Percentiles rank a stretch among this genome's conserved stretches.
Evolutionary conservation across 2,329 filamentous ascomycete species (phyloP).

Genomic region (Trichoderma gracile): DNA sequence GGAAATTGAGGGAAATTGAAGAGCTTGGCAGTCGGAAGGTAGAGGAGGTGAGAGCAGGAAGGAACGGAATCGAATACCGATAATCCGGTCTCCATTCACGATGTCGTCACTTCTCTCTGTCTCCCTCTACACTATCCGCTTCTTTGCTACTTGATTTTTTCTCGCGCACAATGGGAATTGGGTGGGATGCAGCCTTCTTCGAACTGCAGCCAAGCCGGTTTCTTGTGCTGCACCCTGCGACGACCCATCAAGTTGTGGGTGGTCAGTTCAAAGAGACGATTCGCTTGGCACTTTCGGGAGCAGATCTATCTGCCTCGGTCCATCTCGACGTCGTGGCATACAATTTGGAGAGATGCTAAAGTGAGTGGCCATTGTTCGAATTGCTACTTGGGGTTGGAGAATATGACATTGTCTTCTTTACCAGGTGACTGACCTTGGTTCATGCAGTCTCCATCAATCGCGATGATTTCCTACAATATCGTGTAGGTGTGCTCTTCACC

Average conservation of each 20-base stretch:
- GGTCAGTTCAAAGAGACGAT: background rate
- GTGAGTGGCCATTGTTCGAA: too few relatives aligned
- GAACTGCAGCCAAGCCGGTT: too few relatives aligned
- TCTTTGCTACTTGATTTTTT: background rate
- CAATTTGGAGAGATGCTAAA: too few relatives aligned
- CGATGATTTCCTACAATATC: too few relatives aligned
- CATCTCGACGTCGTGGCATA: background rate
- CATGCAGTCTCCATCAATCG: too few relatives aligned
- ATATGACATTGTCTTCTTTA: too few relatives aligned
- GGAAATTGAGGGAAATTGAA: background rate
- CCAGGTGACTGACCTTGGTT: too few relatives aligned
- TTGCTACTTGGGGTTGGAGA: too few relatives aligned
- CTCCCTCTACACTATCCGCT: background rate
- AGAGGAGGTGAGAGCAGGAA: background rate
- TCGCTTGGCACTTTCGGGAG: background rate
- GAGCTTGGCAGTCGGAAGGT: background rate
- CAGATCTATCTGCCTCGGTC: background rate
- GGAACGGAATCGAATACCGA: slow-evolving; percentile 1
- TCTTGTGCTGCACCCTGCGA: background rate
- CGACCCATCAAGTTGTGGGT: background rate
- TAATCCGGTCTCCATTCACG: background rate
- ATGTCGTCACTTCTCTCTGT: background rate
- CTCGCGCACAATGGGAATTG: background rate
- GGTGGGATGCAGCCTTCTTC: too few relatives aligned
- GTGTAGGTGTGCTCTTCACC: too few relatives aligned